Base-by-base conservation (phyloP, 768 basidiomycete species). In the Dioszegia crocea region DNA sequence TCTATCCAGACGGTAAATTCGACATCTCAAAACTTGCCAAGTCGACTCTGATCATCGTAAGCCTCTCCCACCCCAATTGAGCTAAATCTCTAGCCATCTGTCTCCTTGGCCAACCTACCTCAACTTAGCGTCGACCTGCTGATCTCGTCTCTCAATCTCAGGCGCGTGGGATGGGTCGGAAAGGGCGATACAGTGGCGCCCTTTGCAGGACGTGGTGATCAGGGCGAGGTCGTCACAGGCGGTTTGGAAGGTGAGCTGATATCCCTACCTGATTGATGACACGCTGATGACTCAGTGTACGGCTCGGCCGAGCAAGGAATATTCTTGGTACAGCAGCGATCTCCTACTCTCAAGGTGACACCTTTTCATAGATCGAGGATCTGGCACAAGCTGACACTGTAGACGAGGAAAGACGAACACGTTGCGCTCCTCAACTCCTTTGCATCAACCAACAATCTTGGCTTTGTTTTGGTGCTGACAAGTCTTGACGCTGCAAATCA, bases 41-140 rank as follows among this genome's bases (percentile, higher is more conserved):
- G 23, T 39, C 33, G n/a, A 57, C 50, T 4, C 52, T 63, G 3
- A 40, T 67, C 56, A 19, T 67, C 3, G 65, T 67, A 33, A 45
- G 62, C 56, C 40, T 23, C 38, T 2, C n/a, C 17, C 23, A 10
- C 29, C 31, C 21, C 24, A 6, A 4, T 27, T 19, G 4, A 3
- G 44, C 41, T 46, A 16, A 46, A 26, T 6, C 21, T n/a, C 6
- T 52, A 84, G 83, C 88, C 89, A 31, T 70, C 89, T 43, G 87
- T 91, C 11, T 89, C 89, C 4, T 83, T 84, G 11, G 89, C 87
- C 47, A 91, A 91, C 77, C 82, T 91, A 41, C 81, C 84, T n/a
- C 89, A 91, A 68, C 80, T 91, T 12, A 83, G 88, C 0, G 84
- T 79, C 10, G 89, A 91, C 76, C 77, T 91, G 17, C 77, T 91